Evolutionary conservation across 495 filamentous ascomycete genomes (phyloP).

Genomic region (Choiromyces venosus): DNA sequence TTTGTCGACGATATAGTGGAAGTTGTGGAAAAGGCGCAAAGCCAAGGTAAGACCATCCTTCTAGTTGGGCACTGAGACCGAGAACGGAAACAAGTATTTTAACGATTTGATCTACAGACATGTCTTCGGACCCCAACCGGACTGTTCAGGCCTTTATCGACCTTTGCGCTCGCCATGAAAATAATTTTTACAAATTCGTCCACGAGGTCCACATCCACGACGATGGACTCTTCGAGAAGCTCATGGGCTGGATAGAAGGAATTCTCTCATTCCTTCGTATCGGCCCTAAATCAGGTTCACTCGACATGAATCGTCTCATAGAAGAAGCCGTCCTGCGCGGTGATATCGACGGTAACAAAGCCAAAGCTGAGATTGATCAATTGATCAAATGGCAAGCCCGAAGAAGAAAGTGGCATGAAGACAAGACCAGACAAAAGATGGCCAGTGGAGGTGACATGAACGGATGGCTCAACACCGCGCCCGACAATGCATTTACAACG

Average conservation of each 20-base stretch:
- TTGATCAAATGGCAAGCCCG: conserved; percentile 91
- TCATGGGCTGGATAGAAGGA: conserved; percentile 97
- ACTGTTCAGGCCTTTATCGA: conserved; percentile 99
- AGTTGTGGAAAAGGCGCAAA: conserved; percentile 81
- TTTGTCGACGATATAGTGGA: conserved; percentile 88
- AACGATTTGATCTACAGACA: conserved; percentile 48
- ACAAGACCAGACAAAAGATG: conserved; percentile 99
- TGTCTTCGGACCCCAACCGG: conserved; percentile 91
- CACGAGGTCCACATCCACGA: conserved; percentile 98
- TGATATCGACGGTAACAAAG: conserved; percentile 62
- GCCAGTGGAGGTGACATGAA: conserved; percentile 63
- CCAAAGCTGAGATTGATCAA: conserved; percentile 72
- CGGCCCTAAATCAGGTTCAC: conserved; percentile 66
- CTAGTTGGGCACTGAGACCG: neutral
- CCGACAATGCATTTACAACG: conserved; percentile 57
- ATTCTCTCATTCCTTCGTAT: conserved; percentile 89
- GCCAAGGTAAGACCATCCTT: conserved; percentile 49
- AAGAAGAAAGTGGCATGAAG: conserved; percentile 92
- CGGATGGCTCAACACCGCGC: conserved; percentile 35
- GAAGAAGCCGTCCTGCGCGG: conserved; percentile 64
- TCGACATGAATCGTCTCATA: conserved; percentile 93
- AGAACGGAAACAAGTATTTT: no score
- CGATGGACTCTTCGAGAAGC: conserved; percentile 86
- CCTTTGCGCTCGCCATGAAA: conserved; percentile 86
- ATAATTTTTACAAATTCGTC: conserved; percentile 97